Evolutionary conservation across 345 rosid genomes (phyloP), one percentile per base, ranked within the genome.

Genomic region (Sisymbrium irio): DNA sequence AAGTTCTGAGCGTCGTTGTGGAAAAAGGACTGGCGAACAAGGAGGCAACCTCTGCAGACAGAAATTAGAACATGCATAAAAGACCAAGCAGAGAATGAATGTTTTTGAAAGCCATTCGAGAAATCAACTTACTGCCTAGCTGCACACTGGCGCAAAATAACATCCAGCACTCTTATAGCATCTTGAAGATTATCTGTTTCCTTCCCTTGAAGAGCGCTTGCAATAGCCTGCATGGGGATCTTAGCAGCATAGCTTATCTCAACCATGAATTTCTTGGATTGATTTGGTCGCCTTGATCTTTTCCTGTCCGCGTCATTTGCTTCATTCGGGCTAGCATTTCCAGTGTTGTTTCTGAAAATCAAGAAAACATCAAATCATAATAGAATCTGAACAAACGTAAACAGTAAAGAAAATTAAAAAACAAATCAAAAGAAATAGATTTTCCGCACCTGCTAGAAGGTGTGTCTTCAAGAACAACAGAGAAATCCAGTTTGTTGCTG

Each of bases 141-240:
- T n/a, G 97, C 93, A 81, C 83, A 85, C 78, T 95, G 97, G 45
- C 97, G 84, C 71, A 95, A 70, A 50, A 95, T 87, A 10, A 88
- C 81, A 73, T 95, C 97, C 71, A 95, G 66, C 8, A 92, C 99
- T 77, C 97, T 81, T 1, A 92, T 41, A 4, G 97, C 96, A 73
- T 87, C 97, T 55, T 87, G 93, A 4, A 88, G 82, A 28, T 86
- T 84, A 15, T 88, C 93, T 2, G 93, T 80, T 64, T 92, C 96
- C 45, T 82, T 88, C 12, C 99, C 97, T 18, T 88, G 87, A 36
- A 90, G 53, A 1, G 99, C 97, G 72, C 82, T 84, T 7, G 87
- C 91, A 68, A 95, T 88, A 36, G 97, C 87, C 36, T 85, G 91
- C 88, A 88, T 87, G 9, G 97, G 97, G 51, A 94, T 89, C 79